These are phyloP conservation scores for Cochliopodium minus DNA, from an alignment of 208 protist genomes.

Conservation along the genomic window DNA sequence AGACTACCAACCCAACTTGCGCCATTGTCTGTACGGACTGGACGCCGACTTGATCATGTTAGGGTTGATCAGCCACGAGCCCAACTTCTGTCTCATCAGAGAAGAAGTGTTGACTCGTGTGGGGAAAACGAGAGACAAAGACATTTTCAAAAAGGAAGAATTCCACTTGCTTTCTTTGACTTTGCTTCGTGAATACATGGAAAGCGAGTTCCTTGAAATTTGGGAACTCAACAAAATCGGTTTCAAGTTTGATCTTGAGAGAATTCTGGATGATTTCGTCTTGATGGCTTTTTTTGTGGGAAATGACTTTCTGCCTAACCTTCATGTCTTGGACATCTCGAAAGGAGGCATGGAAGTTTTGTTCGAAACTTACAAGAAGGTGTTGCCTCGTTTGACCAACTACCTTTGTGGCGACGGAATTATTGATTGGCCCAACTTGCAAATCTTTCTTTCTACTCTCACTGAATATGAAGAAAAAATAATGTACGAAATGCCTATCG, in stretches of 20 bases:
- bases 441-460: conserved; percentile 47
- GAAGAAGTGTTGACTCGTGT: conserved; percentile 35
- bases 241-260: conserved; percentile 53
- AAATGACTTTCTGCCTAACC: conserved; percentile 93
- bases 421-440: conserved; percentile 47
- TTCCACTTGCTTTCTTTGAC: conserved; percentile 50
- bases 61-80: conserved; percentile 79
- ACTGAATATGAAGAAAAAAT: conserved; percentile 50
- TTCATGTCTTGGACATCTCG: conserved; percentile 78
- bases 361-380: conserved; percentile 53
- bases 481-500: neutral
- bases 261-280: conserved; percentile 85
- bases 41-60: conserved; percentile 96
- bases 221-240: conserved; percentile 12
- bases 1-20: conserved; percentile 28
- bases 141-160: conserved; percentile 45
- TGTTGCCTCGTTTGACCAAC: conserved; percentile 40
- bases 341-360: conserved; percentile 66
- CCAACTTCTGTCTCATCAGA: conserved; percentile 76
- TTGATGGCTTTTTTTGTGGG: conserved; percentile 90
- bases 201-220: conserved; percentile 57
- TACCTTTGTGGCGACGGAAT: conserved; percentile 50
- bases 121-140: too few species aligned
- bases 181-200: conserved; percentile 80
- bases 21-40: conserved; percentile 85